Base-by-base conservation (phyloP, 2,329 filamentous ascomycete genomes). In the Sarocladium brachiariae region DNA sequence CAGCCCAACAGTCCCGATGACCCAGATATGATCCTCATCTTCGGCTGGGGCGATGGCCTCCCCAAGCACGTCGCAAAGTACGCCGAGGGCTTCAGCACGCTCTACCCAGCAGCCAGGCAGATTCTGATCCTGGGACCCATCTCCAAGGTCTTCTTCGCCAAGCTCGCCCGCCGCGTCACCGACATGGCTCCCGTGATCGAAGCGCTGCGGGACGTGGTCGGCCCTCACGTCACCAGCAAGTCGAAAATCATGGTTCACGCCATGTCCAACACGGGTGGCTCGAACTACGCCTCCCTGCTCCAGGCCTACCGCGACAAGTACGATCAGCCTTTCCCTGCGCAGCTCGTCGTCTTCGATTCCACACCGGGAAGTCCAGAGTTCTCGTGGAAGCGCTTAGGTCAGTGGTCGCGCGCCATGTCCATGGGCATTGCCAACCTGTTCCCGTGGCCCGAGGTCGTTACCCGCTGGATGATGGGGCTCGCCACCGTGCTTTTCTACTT, bases 251-350 rank as follows among this genome's bases (percentile, higher is more conserved):
- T 81, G 16, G 59, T 77, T 1, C 78, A 81, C 51, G 65, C 67
- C 55, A 78, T 82, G 71, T 81, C 77, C 53, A 82, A 80, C 60
- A 80, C 77, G 0, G 79, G 79, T 13, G 75, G 70, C 14, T 77
- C 78, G 51, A 77, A 74, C 65, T 69, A 71, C 46, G 75, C 73
- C 0, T 70, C 76, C 1, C 70, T 73, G 0, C 58, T 78, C 11
- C 68, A 77, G 53, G 73, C 70, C 0, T 78, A 74, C 59, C 61
- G 61, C 3, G 58, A 70, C 16, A 62, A 58, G 4, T 61, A 69
- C 58, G 64, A 61, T 16, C 54, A 63, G 25, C 54, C 65, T 18
- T 61, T 80, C 54, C 76, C 75, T 2, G 74, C 78, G 53, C 60
- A 67, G 21, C 65, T 80, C 7, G 60, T 75, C 18, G 67, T 76